Evolutionary conservation across 2,329 filamentous ascomycete species (phyloP), one percentile per base, ranked within the genome.

Genomic region (Knoxdaviesia proteae): DNA sequence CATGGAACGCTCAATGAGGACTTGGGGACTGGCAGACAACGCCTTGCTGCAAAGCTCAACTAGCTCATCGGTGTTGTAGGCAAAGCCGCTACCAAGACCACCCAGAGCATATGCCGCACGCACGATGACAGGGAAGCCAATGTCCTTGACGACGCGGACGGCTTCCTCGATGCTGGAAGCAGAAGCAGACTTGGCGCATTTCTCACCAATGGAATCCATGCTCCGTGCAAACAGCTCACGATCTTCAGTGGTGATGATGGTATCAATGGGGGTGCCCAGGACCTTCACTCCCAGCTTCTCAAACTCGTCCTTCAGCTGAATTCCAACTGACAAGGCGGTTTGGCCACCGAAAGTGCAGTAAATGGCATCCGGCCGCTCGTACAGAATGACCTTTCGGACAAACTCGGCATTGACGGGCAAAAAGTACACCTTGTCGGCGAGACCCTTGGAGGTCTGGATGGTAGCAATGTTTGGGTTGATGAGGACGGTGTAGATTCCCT

Each of bases 401-500:
- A 94, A 96, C 43, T 96, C 88, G 45, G 88, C 82, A 47, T 87
- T 96, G 57, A 98, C 90, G 1, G 90, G 90, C 38, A 96, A 68
- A 69, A 96, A 98, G 64, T 96, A 98, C 42, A 98, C 90, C 68
- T 96, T 96, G 61, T 98, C 90, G 9, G 90, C 90, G 42, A 98
- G 68, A 49, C 90, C 90, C 64, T 94, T 94, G 42, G 90, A 96
- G 5, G 90, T 98, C 60, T 98, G 90, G 48, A 96, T 96, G 0
- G 90, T 98, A 50, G 90, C 90, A 57, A 98, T 96, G 58, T 98
- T 98, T 45, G 90, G 90, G 64, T 98, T 98, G 70, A 98, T 96
- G 48, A 98, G 68, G 49, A 98, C 80, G 3, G 90, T 94, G 67
- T 94, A 96, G 53, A 96, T 94, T 47, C 87, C 88, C 62, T 96